phyloP scores from a whole-genome alignment of 768 basidiomycete genomes.

The Podaxis sp. region DNA sequence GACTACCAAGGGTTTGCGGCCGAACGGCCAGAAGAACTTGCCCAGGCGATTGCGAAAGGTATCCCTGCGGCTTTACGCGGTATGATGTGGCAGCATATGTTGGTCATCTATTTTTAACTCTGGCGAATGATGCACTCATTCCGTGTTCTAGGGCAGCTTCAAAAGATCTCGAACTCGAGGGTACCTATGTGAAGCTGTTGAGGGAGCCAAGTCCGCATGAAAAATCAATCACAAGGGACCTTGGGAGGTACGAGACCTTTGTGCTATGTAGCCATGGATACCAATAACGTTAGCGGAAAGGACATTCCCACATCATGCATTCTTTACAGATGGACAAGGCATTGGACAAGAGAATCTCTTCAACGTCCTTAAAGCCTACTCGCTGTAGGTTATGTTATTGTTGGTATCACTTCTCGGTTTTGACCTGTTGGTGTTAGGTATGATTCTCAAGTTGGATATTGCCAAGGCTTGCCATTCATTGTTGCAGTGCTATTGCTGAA shows the following conservation, averaged over 20 bases:
- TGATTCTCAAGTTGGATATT: conserved; percentile 94
- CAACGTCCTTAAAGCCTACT: conserved; percentile 98
- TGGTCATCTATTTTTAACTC: conserved; percentile 18
- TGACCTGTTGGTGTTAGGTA: conserved; percentile 46
- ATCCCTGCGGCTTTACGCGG: conserved; percentile 87
- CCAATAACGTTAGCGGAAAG: conserved; percentile 33
- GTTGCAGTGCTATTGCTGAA: conserved; percentile 92
- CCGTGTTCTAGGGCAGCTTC: conserved; percentile 73
- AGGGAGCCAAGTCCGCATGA: conserved; percentile 88
- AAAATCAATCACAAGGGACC: conserved; percentile 90
- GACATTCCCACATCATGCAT: conserved; percentile 96
- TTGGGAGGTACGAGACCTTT: conserved; percentile 61
- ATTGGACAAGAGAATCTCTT: conserved; percentile 97
- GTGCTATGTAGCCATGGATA: conserved; percentile 11
- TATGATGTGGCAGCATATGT: conserved; percentile 98
- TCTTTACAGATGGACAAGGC: conserved; percentile 92
- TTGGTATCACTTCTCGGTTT: not conserved
- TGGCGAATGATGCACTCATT: conserved; percentile 5
- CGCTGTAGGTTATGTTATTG: conserved; percentile 55
- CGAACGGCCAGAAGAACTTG: conserved; percentile 73
- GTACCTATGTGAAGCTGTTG: conserved; percentile 74
- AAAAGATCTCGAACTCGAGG: conserved; percentile 86
- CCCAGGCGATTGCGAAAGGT: conserved; percentile 87
- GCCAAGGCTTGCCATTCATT: conserved; percentile 95
- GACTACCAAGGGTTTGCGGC: conserved; percentile 91